Conservation (phyloP, 768 basidiomycete genomes). For the Nevesoporus exiguus region DNA sequence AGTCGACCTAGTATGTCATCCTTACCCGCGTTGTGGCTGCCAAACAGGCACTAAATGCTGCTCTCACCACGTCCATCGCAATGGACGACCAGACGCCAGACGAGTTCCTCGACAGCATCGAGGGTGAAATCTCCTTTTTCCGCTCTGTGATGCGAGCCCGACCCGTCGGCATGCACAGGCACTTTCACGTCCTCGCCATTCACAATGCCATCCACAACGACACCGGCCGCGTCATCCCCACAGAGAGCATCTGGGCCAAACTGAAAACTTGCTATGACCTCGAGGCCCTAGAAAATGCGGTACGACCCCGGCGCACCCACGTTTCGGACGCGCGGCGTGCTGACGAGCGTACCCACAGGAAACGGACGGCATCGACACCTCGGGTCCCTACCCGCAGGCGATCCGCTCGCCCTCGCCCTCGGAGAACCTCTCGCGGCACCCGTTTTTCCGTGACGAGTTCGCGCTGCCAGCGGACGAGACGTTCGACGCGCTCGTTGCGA, state of each 20-base stretch:
- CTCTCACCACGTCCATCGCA: neutral
- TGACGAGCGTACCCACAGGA: slow-evolving; percentile 30
- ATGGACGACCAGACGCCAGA: slow-evolving; percentile 31
- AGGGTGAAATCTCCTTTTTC: slow-evolving; percentile 85
- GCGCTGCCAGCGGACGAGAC: slow-evolving; percentile 54
- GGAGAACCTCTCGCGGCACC: slow-evolving; percentile 64
- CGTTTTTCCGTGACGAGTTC: slow-evolving; percentile 73
- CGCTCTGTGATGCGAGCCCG: slow-evolving; percentile 76
- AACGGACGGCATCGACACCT: slow-evolving; percentile 45
- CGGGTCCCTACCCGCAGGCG: slow-evolving; percentile 41
- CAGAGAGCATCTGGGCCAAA: slow-evolving; percentile 75
- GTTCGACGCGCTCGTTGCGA: slow-evolving; percentile 56
- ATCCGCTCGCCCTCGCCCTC: slow-evolving; percentile 66
- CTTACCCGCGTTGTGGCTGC: slow-evolving; percentile 9
- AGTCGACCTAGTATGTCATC: slow-evolving; percentile 4
- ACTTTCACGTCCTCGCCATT: slow-evolving; percentile 78
- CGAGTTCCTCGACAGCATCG: slow-evolving; percentile 63
- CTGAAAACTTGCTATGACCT: slow-evolving; percentile 68
- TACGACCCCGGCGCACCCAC: neutral
- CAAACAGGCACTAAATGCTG: slow-evolving; percentile 20
- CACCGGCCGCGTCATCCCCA: slow-evolving; percentile 55
- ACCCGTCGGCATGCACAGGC: slow-evolving; percentile 78
- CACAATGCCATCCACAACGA: slow-evolving; percentile 69
- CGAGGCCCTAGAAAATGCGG: slow-evolving; percentile 69
- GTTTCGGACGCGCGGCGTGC: neutral